Base-by-base conservation (phyloP, 495 filamentous ascomycete species). In the Trichoderma gamsii region DNA sequence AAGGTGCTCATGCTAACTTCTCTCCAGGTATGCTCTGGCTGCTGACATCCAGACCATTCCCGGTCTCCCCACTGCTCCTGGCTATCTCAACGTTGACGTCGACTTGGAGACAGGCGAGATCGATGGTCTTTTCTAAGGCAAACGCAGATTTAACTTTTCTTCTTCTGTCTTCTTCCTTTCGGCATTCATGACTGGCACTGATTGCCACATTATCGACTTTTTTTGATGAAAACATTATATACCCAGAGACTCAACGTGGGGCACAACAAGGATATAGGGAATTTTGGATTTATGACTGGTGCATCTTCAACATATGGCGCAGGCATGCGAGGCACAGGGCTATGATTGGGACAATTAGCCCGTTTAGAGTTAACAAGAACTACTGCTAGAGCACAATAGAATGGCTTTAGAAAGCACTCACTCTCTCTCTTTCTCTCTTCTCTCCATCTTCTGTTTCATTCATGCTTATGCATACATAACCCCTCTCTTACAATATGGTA, bases 1-100 rank as follows among this genome's bases (percentile, higher is more conserved):
- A 49, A 49, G 4, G 44, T 21, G 7, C 21, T 21, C 3, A 27
- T 65, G n/a, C 64, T 65, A 65, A 65, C 25, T 23, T 41, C 7
- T 15, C 2, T 69, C 76, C 65, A 90, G 90, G 67, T 99, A 97
- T 72, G 95, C 95, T 15, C 82, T 98, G 71, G 95, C 95, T 63
- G 95, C 95, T 13, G 94, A 98, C 75, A 98, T 99, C 71, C 95
- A 98, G 80, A 99, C 95, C 3, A 99, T 99, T 73, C 95, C 95
- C 25, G 95, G 95, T 43, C 78, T 99, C 72, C 95, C 95, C 29
- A 99, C 95, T 23, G 93, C 93, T 21, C 95, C 95, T 18, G 95
- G 95, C 13, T 99, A 97, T 75, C 78, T 99, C 63, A 98, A 99
- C 72, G 94, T 97, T 18, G 95, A 99, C 72, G 90, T 99, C 65